Percentiles rank a stretch among this genome's conserved stretches.
These are phyloP conservation scores for Micractinium sp. DNA, from an alignment of 139 green algal species.

Conservation along the genomic window DNA sequence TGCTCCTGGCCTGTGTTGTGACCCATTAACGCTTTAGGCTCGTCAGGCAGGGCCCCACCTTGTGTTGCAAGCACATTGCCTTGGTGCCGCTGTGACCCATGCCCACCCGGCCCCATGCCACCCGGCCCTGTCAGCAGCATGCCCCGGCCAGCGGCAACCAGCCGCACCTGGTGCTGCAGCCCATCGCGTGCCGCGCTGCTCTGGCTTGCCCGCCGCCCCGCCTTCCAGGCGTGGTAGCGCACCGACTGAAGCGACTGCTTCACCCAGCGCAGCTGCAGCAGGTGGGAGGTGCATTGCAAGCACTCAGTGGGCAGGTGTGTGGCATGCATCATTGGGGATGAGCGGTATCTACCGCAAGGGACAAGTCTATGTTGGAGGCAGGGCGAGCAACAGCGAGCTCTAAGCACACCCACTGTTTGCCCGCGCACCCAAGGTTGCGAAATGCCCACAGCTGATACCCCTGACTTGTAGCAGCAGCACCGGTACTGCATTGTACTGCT, in stretches of 20 bases:
- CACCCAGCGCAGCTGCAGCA: conserved; percentile 36
- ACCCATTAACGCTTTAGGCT: not conserved
- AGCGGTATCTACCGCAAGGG: too few relatives aligned
- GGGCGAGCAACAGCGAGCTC: not conserved
- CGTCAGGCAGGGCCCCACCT: not conserved
- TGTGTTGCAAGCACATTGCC: too few relatives aligned
- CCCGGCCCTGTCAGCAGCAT: too few relatives aligned
- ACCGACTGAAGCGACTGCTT: conserved; percentile 19
- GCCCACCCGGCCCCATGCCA: not conserved
- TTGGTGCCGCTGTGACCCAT: not conserved
- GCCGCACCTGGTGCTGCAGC: conserved; percentile 27
- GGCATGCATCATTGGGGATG: not conserved
- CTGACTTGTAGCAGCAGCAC: conserved; percentile 44
- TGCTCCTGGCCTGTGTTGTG: not conserved
- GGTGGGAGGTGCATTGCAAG: too few relatives aligned
- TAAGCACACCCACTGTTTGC: not conserved
- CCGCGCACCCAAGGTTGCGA: not conserved
- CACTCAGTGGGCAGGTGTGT: too few relatives aligned
- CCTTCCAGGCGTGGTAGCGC: conserved; percentile 26
- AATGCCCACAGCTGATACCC: not conserved
- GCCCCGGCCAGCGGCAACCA: too few relatives aligned
- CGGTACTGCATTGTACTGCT: conserved; percentile 47
- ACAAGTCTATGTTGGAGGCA: not conserved
- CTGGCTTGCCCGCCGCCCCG: not conserved
- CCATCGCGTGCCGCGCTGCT: not conserved